A percentile compares a stretch with the other conserved stretches of the same genome.
Conservation (phyloP, 805 yeast genomes). For the Teunomyces tritomae region DNA sequence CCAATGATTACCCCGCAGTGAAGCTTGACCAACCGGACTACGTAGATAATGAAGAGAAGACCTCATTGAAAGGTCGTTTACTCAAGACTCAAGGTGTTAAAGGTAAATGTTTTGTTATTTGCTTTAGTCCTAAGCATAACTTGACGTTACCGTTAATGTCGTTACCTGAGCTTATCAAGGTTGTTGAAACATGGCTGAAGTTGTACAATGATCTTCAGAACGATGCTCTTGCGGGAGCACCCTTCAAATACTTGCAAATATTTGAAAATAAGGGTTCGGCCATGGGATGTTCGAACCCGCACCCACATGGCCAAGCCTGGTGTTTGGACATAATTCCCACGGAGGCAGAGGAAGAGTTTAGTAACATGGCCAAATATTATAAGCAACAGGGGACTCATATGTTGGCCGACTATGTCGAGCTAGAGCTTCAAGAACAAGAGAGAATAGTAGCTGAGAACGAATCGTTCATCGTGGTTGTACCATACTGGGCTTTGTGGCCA, state of each 20-base stretch:
- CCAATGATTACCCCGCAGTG: constrained; percentile 72
- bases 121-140: constrained; percentile 69
- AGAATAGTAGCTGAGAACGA: constrained; percentile 61
- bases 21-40: constrained; percentile 53
- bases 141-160: constrained; percentile 64
- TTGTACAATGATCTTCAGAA: constrained; percentile 46
- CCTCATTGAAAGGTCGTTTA: constrained; percentile 38
- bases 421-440: constrained; percentile 49
- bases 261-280: constrained; percentile 78
- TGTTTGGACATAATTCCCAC: constrained; percentile 62
- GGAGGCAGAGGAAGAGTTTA: constrained; percentile 60
- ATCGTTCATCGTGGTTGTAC: constrained; percentile 65
- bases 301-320: constrained; percentile 86
- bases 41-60: constrained; percentile 12
- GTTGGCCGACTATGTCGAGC: constrained; percentile 58
- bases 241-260: constrained; percentile 62
- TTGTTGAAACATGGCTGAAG: constrained; percentile 60
- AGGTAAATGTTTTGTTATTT: constrained; percentile 69
- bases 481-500: constrained; percentile 85
- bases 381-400: constrained; percentile 43
- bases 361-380: constrained; percentile 47
- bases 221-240: constrained; percentile 37
- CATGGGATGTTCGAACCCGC: constrained; percentile 82
- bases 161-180: constrained; percentile 38
- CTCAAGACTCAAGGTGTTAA: constrained; percentile 56